Conservation (phyloP, 192 early-diverging fungal species). For the Podila verticillata region DNA sequence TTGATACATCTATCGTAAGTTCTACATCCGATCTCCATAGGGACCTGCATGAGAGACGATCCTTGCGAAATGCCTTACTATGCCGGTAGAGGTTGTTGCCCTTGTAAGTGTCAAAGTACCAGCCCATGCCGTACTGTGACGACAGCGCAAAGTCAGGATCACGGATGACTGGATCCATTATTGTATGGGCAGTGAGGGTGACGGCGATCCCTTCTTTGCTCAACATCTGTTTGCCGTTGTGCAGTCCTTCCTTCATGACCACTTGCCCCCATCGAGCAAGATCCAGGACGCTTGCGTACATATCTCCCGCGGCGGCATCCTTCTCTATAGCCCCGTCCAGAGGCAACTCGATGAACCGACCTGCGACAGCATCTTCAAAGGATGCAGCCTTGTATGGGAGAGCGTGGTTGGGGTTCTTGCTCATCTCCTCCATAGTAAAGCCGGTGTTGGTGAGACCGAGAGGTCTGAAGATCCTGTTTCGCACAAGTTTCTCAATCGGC, state of each 20-base stretch:
- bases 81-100: background rate
- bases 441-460: constrained; percentile 12
- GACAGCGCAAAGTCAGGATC: background rate
- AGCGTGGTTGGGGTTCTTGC: constrained; percentile 14
- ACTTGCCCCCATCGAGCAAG: constrained; percentile 5
- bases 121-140: background rate
- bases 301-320: constrained; percentile 17
- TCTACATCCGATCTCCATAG: background rate
- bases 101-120: background rate
- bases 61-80: background rate
- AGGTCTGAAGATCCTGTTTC: constrained; percentile 6
- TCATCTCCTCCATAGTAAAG: constrained; percentile 21
- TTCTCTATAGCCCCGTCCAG: background rate
- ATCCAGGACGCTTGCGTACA: constrained; percentile 28
- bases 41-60: no score
- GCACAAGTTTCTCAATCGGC: constrained; percentile 13
- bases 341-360: constrained; percentile 1
- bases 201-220: background rate
- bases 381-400: constrained; percentile 20
- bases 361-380: constrained; percentile 13
- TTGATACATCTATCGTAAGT: no score
- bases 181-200: background rate
- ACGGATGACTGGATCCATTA: background rate
- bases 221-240: constrained; percentile 15
- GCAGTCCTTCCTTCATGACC: constrained; percentile 9